Conservation (phyloP, 108 stramenopile species). For the Cyclostephanos invisitatus region DNA sequence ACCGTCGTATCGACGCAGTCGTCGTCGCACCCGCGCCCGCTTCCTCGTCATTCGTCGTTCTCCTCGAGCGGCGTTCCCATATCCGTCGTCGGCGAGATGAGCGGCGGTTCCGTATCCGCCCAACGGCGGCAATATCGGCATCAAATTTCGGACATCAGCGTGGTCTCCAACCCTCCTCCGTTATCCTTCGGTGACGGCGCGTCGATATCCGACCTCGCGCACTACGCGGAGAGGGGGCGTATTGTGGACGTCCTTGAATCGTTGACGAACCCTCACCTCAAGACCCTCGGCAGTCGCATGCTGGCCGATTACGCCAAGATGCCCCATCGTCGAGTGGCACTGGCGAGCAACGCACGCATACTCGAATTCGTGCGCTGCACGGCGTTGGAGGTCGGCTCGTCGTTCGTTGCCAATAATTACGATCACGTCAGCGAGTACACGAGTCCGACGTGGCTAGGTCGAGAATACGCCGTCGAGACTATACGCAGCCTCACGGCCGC, state of each 20-base stretch:
- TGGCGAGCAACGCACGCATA: conserved; percentile 77
- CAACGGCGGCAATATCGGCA: conserved; percentile 21
- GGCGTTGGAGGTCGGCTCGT: conserved; percentile 56
- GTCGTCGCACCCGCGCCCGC: too few relatives aligned
- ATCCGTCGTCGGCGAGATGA: conserved; percentile 5
- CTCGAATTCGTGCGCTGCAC: conserved; percentile 80
- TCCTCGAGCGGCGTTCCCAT: background rate
- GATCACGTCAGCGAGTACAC: conserved; percentile 46
- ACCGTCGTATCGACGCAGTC: background rate
- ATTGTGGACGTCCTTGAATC: conserved; percentile 80
- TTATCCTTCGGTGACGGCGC: conserved; percentile 80
- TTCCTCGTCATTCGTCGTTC: background rate
- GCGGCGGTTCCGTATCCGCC: background rate
- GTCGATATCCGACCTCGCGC: conserved; percentile 78
- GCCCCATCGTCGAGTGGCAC: conserved; percentile 82
- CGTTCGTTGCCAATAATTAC: background rate
- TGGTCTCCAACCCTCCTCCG: conserved; percentile 30
- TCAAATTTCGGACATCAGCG: conserved; percentile 60
- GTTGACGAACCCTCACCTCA: conserved; percentile 73
- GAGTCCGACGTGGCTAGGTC: conserved; percentile 65
- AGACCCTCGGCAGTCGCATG: conserved; percentile 82
- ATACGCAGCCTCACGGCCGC: conserved; percentile 87
- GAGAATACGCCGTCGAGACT: conserved; percentile 90
- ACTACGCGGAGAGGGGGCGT: conserved; percentile 85
- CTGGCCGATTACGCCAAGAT: conserved; percentile 91